Base-by-base conservation (phyloP, 768 basidiomycete species). In the Pleurotus tuoliensis region DNA sequence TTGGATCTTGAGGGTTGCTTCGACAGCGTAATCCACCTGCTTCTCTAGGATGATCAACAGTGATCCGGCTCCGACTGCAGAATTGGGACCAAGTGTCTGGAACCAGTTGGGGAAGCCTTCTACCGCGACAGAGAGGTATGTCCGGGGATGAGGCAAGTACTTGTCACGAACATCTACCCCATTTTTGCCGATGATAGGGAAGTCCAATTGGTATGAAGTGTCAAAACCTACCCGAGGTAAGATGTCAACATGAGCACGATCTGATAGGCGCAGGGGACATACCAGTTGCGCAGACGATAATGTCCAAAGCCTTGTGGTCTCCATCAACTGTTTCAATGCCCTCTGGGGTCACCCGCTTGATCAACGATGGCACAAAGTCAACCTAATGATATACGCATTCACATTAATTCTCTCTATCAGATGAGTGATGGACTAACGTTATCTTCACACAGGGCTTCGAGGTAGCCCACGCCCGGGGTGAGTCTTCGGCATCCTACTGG, bases 61-160 rank as follows among this genome's bases (percentile, higher is more conserved):
- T 13, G 80, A 81, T 0, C 84, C 83, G 0, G 79, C 72, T 2
- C 81, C 82, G 13, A 85, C 76, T 6, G 62, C 75, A 0, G 82
- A 73, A 63, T 84, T 86, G 2, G 86, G 85, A 0, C 86, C 85
- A 8, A 81, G 62, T 16, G 71, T 63, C 54, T 77, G 72, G 72
- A 87, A 87, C 77, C 78, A 82, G 67, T 86, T 88, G n/a, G 87
- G 87, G 68, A 87, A 87, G 6, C 81, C 83, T 47, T 85, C 81
- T 16, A 82, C 76, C 18, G 80, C 77, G 30, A 87, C 64, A 5
- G 80, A 74, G 5, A 88, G 73, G 66, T 89, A 89, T 3, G 82
- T 78, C 9, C 67, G 66, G 2, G 86, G 83, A 60, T 82, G 73
- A 3, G 84, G 82, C 1, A 66, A 72, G 66, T 81, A 84, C 55